phyloP scores from a whole-genome alignment of 768 basidiomycete species.

The Hericium coralloides region DNA sequence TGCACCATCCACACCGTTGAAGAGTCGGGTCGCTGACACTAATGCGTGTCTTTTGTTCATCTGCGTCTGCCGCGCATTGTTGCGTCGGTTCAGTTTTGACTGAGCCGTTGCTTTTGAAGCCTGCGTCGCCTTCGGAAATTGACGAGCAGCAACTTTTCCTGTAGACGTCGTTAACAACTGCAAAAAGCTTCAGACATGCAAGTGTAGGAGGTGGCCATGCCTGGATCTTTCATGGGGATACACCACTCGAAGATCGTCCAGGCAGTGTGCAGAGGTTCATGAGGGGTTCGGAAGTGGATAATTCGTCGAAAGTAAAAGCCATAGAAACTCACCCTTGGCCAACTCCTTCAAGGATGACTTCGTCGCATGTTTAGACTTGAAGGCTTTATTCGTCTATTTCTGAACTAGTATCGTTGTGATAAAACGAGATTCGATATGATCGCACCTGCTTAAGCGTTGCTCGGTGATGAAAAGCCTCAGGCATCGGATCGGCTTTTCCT shows the following conservation, averaged over 20 bases:
- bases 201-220: too few relatives aligned
- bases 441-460: constrained; percentile 80
- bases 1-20: constrained; percentile 66
- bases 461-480: constrained; percentile 51
- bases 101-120: constrained; percentile 51
- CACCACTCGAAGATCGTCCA: too few relatives aligned
- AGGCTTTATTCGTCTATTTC: constrained; percentile 75
- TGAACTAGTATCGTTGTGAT: neutral
- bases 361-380: constrained; percentile 86
- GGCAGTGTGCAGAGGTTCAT: too few relatives aligned
- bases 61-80: constrained; percentile 81
- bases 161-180: constrained; percentile 34
- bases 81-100: constrained; percentile 67
- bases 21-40: constrained; percentile 65
- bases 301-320: too few relatives aligned
- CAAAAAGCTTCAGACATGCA: neutral
- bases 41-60: constrained; percentile 59
- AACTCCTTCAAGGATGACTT: constrained; percentile 79
- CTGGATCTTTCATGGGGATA: too few relatives aligned
- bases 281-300: too few relatives aligned
- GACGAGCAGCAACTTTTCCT: constrained; percentile 29
- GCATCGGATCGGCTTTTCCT: constrained; percentile 22
- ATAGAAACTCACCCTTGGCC: constrained; percentile 56
- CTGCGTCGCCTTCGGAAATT: constrained; percentile 43
- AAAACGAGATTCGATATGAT: neutral